Evolutionary conservation across 768 basidiomycete species (phyloP).

Genomic region (Lenzites betulinus): DNA sequence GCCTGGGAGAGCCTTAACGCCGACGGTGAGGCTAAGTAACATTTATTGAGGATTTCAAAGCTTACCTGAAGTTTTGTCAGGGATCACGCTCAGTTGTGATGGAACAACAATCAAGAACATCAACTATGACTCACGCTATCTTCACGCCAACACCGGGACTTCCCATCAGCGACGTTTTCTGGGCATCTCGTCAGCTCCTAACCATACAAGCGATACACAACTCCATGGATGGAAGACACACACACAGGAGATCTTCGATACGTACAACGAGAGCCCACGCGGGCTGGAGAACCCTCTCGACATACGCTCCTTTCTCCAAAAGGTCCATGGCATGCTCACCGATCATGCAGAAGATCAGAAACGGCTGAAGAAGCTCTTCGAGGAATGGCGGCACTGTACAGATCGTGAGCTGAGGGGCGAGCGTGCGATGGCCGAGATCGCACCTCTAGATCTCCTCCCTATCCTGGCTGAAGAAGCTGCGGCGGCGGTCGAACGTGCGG

Average conservation of each 20-base stretch:
- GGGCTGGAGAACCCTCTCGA: not conserved
- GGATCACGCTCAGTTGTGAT: not conserved
- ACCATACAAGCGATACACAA: not conserved
- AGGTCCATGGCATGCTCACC: conserved; percentile 1
- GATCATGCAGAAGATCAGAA: conserved; percentile 20
- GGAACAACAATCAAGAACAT: not conserved
- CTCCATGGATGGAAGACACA: not conserved
- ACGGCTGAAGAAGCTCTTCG: not conserved
- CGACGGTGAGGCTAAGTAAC: not conserved
- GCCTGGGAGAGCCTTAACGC: not conserved
- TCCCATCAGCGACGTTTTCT: not conserved
- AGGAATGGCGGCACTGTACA: not conserved
- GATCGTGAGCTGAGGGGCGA: conserved; percentile 1
- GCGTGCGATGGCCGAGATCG: not conserved
- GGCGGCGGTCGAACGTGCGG: not conserved
- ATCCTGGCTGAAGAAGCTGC: not conserved
- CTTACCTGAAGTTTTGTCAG: not conserved
- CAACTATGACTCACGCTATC: not conserved
- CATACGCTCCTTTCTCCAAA: not conserved
- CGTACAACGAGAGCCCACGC: not conserved
- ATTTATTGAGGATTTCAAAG: too few relatives aligned
- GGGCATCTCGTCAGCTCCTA: not conserved
- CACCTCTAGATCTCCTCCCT: not conserved
- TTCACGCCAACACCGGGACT: not conserved
- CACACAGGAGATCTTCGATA: not conserved